Base-by-base conservation (phyloP, 2,329 filamentous ascomycete species). In the Colletotrichum sidae region DNA sequence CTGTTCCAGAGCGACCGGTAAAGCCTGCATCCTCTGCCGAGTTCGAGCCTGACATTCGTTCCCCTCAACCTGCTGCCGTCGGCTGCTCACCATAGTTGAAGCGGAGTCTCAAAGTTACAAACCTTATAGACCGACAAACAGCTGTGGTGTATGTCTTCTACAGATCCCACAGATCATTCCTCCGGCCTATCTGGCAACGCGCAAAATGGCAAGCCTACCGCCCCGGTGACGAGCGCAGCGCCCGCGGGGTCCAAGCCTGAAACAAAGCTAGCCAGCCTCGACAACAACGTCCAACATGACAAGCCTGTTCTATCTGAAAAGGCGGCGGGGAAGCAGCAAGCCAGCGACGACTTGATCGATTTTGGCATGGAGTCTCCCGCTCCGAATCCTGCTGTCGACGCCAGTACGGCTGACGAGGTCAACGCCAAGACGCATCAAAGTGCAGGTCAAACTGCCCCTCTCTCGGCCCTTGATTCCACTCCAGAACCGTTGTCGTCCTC, bases 401-500 rank as follows among this genome's bases (percentile, higher is more conserved):
- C n/a, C 1, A 4, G 11, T 17, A 9, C 55, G 7, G 44, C 45
- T 12, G n/a, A 7, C 2, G n/a, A 37, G 10, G 53, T 37, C 54
- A 51, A 41, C 25, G 25, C 25, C 25, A 25, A 25, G 25, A 37
- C 8, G 11, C 44, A 37, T 17, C 41, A 50, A 41, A 66, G 51
- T 54, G 54, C 39, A 53, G 37, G 54, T 15, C 46, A 60, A 17
- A 25, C 53, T 41, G 50, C 49, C 42, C 58, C 25, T 35, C 33
- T 34, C 37, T 41, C 45, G 3, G 8, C 37, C 17, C 17, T 13
- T 6, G 65, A 38, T 15, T 44, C 7, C 15, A 37, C 49, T 44
- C n/a, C 37, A 4, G 76, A 81, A 42, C 68, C 69, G 56, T 77
- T 83, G 79, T 75, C 78, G 51, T 81, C 83, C 52, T 84, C 84